Base-by-base conservation (phyloP, 257 asterid genomes). In the Ballota nigra region DNA sequence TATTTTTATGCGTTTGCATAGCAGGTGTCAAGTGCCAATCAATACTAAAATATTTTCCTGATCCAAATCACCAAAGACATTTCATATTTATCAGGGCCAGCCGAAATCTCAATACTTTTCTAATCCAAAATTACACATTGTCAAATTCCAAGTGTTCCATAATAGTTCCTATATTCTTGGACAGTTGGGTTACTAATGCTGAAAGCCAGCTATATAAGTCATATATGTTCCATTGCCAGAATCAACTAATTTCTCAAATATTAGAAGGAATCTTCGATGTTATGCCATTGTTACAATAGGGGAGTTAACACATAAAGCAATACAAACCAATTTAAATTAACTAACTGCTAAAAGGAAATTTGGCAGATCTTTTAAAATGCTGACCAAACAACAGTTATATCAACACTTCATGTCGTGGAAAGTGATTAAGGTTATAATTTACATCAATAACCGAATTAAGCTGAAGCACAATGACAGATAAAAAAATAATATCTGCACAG, bases 371-470 rank as follows among this genome's bases (percentile, higher is more conserved):
- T 28, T 59, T 7, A 6, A 29, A 71, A 59, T 8, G 43, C 11
- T 13, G 26, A 43, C 1, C 11, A 36, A 38, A 15, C n/a, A 70
- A 47, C 59, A 49, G 58, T 11, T 23, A 36, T 22, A 2, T 36
- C 8, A 19, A 24, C 13, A 55, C 24, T 64, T 36, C 26, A 65
- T 16, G 19, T 18, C 10, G 11, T 29, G 6, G 22, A 6, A 29
- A 18, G 40, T 20, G 36, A 16, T 61, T n/a, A 31, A 1, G 23
- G 34, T 26, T 8, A 18, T 29, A 29, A 12, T 47, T 8, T n/a
- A 57, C 52, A 72, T 72, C 9, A 34, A 66, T 43, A 16, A 56
- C 12, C 20, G 51, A 33, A 68, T n/a, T 63, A 34, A 34, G 47
- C 26, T 31, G 9, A 31, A 55, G 64, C 16, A n/a, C n/a, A 34